phyloP scores from a whole-genome alignment of 352 stramenopile species.

The Globisporangium radiosum region DNA sequence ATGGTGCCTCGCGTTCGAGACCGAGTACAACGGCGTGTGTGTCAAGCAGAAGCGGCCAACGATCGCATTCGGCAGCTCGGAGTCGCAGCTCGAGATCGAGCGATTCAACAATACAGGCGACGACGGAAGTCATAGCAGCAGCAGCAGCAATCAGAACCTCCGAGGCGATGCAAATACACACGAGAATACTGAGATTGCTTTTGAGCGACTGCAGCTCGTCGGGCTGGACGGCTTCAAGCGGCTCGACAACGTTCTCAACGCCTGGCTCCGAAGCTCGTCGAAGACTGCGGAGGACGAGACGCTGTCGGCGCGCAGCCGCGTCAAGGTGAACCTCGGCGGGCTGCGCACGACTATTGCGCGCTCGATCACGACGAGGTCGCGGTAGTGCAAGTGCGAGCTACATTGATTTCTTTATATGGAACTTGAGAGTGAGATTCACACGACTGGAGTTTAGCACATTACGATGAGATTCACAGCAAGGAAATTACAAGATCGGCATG shows the following conservation, averaged over 20 bases:
- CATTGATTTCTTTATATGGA: no score
- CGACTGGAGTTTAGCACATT: no score
- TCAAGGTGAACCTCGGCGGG: slow-evolving; percentile 12
- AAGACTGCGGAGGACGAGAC: slow-evolving; percentile 10
- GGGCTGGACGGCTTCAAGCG: slow-evolving; percentile 14
- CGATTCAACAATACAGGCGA: no score
- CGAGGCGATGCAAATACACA: not conserved
- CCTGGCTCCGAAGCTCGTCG: slow-evolving; percentile 4
- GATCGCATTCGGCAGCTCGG: no score
- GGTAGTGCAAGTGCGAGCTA: not conserved
- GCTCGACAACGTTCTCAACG: slow-evolving; percentile 11
- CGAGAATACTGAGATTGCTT: not conserved
- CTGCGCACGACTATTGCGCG: slow-evolving; percentile 14
- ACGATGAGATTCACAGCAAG: no score
- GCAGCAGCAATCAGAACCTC: not conserved
- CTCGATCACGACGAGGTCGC: slow-evolving; percentile 9
- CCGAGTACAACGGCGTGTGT: slow-evolving; percentile 32
- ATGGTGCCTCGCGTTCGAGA: slow-evolving; percentile 41
- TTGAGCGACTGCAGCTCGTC: slow-evolving; percentile 5
- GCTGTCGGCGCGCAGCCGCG: slow-evolving; percentile 5
- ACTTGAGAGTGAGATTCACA: no score
- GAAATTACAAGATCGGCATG: no score
- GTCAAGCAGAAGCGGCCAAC: not conserved
- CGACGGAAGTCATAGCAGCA: not conserved
- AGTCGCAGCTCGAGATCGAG: no score